Base-by-base conservation (phyloP, 2,329 filamentous ascomycete species). In the Penicillium oxalicum region DNA sequence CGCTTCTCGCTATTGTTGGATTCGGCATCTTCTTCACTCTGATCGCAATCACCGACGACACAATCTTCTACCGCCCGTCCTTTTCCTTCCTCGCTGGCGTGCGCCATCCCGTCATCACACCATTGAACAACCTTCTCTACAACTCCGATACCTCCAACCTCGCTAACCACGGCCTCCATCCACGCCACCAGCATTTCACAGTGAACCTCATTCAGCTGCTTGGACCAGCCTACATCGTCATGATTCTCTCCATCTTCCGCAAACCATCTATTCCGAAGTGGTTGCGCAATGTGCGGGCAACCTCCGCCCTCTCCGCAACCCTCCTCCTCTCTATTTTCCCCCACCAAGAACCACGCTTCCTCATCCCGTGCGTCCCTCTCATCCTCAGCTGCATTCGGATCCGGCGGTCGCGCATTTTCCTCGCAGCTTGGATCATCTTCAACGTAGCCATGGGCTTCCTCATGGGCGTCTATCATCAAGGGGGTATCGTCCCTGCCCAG, bases 11-110 rank as follows among this genome's bases (percentile, higher is more conserved):
- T 49, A 77, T 93, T 59, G 65, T 81, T 47, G 61, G 80, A 47
- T 84, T 86, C 53, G 87, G 81, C 29, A 66, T 86, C 33, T 65
- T 84, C 43, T 91, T 88, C 44, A 76, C 83, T 40, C 75, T 82
- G 49, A 68, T 91, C 55, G 91, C 90, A 36, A 80, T 96, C 58
- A 80, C 81, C 48, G 77, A 89, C 48, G 93, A 98, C 69, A 97
- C 91, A 3, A 79, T 82, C 40, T 96, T 94, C 67, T 96, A 95
- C 66, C 66, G 60, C 26, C 69, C 61, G 4, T 61, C 67, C 9
- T 57, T 57, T 11, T 69, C 70, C 13, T 48, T 71, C 36, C 43
- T 61, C n/a, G 61, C 68, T n/a, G 58, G 65, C 34, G 53, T 74
- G 74, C 79, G 40, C 65, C 76, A 49, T 52, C 87, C 87, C 0